Base-by-base conservation (phyloP, 371 early-diverging fungal species). In the Mucor circinelloides region DNA sequence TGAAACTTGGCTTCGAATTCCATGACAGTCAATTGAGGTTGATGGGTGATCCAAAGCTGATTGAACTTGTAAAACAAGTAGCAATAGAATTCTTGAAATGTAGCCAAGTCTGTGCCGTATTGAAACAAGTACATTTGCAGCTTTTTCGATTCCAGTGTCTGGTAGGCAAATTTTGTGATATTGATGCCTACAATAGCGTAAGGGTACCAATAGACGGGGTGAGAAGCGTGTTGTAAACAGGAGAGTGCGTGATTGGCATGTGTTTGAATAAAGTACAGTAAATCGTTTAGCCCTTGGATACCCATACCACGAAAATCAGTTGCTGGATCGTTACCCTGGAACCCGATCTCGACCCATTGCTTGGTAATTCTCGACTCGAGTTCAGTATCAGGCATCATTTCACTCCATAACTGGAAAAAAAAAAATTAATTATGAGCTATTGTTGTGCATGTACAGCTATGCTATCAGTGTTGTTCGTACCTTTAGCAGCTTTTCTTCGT, bases 231-330 rank as follows among this genome's bases (percentile, higher is more conserved):
- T 60, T 73, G 67, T 76, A 85, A 36, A 71, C 81, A n/a, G 64
- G 72, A 42, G 48, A 74, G 77, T 4, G 88, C 85, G 0, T 82
- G 80, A 15, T 72, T 46, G 5, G 91, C 87, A 74, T 93, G 85
- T 23, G 70, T 70, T 64, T 84, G 69, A 4, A 89, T 87, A 74
- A 86, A 91, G 70, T 91, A 93, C 2, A 88, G 71, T 28, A 95
- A 79, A 65, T 93, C 90, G 71, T 93, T 90, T 9, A 94, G 69
- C 6, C 89, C 93, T 46, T 91, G 88, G 64, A 91, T 73, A 6
- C 91, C 95, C 94, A 95, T 93, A 27, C 93, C 93, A 31, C 95
- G 84, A 66, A 95, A 95, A 79, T 95, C 95, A 0, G 94, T 93
- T 9, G 95, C 91, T 1, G 94, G 95, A 73, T 94, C 93, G 21